phyloP scores from a whole-genome alignment of 163 green algal genomes.

The Scenedesmus sp. region DNA sequence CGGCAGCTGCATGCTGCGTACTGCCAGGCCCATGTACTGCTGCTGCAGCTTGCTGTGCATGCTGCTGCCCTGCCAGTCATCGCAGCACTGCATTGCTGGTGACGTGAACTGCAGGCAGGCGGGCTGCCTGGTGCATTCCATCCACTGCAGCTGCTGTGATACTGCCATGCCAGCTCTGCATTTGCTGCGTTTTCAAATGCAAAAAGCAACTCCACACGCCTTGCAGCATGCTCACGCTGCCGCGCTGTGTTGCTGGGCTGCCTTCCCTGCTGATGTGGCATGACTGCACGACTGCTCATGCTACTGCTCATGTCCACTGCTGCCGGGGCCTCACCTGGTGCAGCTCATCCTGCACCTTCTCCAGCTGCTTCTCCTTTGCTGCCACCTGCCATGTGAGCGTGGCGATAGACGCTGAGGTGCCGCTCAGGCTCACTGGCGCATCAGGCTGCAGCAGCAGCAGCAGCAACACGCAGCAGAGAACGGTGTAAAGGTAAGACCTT shows the following conservation, averaged over 20 bases:
- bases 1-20: neutral
- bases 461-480: too few relatives aligned
- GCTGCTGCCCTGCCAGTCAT: neutral
- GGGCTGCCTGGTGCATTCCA: neutral
- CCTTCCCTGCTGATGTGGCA: neutral
- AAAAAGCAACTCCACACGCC: conserved; percentile 49
- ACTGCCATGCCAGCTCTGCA: neutral
- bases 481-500: too few relatives aligned
- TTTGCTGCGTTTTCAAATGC: neutral
- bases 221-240: conserved; percentile 61
- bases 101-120: neutral
- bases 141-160: neutral
- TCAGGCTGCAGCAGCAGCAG: conserved; percentile 55
- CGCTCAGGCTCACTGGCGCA: conserved; percentile 63
- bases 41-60: neutral
- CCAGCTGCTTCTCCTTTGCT: conserved; percentile 70
- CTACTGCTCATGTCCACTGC: neutral
- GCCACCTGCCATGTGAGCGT: conserved; percentile 70
- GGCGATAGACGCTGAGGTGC: conserved; percentile 66
- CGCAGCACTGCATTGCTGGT: neutral
- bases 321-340: conserved; percentile 60
- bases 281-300: neutral
- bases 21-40: neutral
- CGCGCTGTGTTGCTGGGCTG: neutral
- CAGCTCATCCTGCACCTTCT: conserved; percentile 75